Conservation (phyloP, 306 rosid genomes). For the Medicago truncatula region MtrunA17r5.0-ANR NC_053049.1:7870001-7870500, state of each 20-base stretch:
- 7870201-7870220: too few species aligned
- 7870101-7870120: too few species aligned
- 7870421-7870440: constrained; percentile 13
- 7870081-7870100: too few species aligned
- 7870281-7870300: not conserved
- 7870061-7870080: too few species aligned
- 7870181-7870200: not conserved
- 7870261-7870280: not conserved
- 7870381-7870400: not conserved
- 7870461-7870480: constrained; percentile 32
- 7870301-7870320: not conserved
- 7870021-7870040: too few species aligned
- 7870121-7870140: too few species aligned
- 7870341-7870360: constrained; percentile 4
- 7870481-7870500: not conserved
- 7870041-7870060: too few species aligned
- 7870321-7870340: constrained; percentile 7
- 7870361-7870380: not conserved
- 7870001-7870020: too few species aligned
- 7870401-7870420: not conserved
- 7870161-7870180: too few species aligned
- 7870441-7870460: constrained; percentile 9
- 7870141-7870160: too few species aligned
- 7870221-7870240: too few species aligned
- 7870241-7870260: not conserved